phyloP scores from a whole-genome alignment of 768 basidiomycete genomes.

The Lentinula guzmanii region DNA sequence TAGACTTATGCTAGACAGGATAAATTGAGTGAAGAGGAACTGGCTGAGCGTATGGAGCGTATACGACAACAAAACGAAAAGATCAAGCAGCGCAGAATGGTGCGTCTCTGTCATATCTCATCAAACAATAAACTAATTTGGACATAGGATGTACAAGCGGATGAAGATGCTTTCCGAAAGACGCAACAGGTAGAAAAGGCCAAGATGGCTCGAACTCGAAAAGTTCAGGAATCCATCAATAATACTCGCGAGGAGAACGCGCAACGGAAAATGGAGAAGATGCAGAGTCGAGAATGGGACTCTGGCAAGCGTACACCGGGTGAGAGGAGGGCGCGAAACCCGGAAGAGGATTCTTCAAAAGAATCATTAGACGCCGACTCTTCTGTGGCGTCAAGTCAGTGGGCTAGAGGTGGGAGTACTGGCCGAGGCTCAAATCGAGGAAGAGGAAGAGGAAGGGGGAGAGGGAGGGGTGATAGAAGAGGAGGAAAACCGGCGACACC shows the following conservation, averaged over 20 bases:
- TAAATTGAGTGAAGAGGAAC: constrained; percentile 61
- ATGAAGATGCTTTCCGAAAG: constrained; percentile 73
- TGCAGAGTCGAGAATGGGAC: constrained; percentile 79
- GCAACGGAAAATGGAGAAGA: constrained; percentile 76
- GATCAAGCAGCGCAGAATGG: constrained; percentile 65
- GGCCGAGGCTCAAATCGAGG: constrained; percentile 23
- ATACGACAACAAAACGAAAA: constrained; percentile 72
- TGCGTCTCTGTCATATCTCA: constrained; percentile 22
- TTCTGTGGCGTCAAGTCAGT: constrained; percentile 15
- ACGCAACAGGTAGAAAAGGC: constrained; percentile 59
- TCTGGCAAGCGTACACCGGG: constrained; percentile 51
- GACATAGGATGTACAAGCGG: constrained; percentile 69
- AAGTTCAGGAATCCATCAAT: constrained; percentile 65
- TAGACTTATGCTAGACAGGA: constrained; percentile 36
- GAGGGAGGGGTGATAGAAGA: constrained; percentile 21
- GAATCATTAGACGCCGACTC: constrained; percentile 8
- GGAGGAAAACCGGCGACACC: not conserved
- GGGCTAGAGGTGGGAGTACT: constrained; percentile 22
- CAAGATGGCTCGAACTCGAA: constrained; percentile 50
- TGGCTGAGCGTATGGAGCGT: constrained; percentile 61
- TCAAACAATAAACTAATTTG: constrained; percentile 2
- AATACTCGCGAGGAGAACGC: constrained; percentile 74
- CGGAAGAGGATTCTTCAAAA: constrained; percentile 9
- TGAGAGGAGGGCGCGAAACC: constrained; percentile 22
- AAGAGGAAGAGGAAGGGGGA: constrained; percentile 28